Evolutionary conservation across 495 filamentous ascomycete genomes (phyloP).

Genomic region (Hyphodiscus hymeniophilus): DNA sequence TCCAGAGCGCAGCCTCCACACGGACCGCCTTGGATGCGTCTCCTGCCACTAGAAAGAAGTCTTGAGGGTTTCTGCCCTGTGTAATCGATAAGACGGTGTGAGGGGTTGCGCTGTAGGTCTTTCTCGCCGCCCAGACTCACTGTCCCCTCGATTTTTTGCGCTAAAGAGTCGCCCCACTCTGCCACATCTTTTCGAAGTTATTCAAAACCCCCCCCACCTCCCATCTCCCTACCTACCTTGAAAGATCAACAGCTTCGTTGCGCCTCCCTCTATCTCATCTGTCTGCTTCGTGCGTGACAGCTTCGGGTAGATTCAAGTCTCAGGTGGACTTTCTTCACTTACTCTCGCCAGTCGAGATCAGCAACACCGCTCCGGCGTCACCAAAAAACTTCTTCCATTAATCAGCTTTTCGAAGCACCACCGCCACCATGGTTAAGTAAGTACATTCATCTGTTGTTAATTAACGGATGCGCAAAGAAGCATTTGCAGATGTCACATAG

Average conservation of each 20-base stretch:
- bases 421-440: conserved; percentile 99
- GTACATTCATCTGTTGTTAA: conserved; percentile 33
- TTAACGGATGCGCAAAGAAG: not conserved
- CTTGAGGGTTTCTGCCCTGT: too few species aligned
- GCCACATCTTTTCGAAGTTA: not conserved
- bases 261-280: conserved; percentile 14
- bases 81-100: too few species aligned
- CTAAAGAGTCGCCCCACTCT: conserved; percentile 1
- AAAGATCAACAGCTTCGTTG: conserved; percentile 14
- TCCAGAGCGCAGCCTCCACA: too few species aligned
- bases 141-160: not conserved
- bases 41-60: too few species aligned
- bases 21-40: too few species aligned
- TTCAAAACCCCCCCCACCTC: conserved; percentile 5
- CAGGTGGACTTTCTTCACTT: conserved; percentile 8
- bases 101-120: too few species aligned
- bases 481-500: not conserved
- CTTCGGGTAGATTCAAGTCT: conserved; percentile 18
- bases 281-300: conserved; percentile 14
- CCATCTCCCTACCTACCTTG: not conserved
- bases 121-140: too few species aligned
- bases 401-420: conserved; percentile 46
- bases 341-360: conserved; percentile 8
- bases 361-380: conserved; percentile 15
- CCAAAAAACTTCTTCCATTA: conserved; percentile 18